phyloP scores from a whole-genome alignment of 768 basidiomycete species.

The Hortiboletus campestris region DNA sequence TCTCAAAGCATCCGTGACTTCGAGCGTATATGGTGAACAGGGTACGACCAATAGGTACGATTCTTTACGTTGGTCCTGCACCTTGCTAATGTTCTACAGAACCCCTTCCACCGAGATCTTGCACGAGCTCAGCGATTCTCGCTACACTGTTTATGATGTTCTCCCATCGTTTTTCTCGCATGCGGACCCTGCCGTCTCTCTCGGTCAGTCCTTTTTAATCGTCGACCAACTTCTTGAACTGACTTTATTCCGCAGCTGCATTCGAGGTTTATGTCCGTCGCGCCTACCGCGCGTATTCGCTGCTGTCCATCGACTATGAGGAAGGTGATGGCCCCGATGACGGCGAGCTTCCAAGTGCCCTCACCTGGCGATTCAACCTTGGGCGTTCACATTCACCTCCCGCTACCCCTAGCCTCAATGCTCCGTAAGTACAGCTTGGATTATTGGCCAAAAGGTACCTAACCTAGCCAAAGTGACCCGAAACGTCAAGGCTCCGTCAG shows the following conservation, averaged over 20 bases:
- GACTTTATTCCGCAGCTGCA: constrained; percentile 56
- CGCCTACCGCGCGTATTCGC: constrained; percentile 90
- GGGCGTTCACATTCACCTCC: constrained; percentile 86
- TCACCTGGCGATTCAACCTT: constrained; percentile 96
- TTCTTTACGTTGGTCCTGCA: background rate
- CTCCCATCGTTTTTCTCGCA: constrained; percentile 94
- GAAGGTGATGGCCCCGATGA: constrained; percentile 85
- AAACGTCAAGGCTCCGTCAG: constrained; percentile 90
- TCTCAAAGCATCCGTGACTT: constrained; percentile 82
- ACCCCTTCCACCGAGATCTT: constrained; percentile 84
- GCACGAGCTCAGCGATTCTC: constrained; percentile 91
- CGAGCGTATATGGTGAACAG: constrained; percentile 87
- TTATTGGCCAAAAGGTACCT: background rate
- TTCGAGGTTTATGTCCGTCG: constrained; percentile 96
- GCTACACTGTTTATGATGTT: constrained; percentile 96
- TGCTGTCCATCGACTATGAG: constrained; percentile 92
- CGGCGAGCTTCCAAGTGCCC: constrained; percentile 73
- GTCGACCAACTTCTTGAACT: background rate
- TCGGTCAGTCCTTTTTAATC: constrained; percentile 52
- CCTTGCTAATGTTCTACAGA: constrained; percentile 37
- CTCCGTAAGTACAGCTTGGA: constrained; percentile 23
- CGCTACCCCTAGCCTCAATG: constrained; percentile 66
- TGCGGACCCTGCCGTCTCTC: constrained; percentile 75
- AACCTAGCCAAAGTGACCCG: constrained; percentile 43
- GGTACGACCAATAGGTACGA: constrained; percentile 57